Percentiles rank a stretch among this genome's conserved stretches.
Conservation (phyloP, 148 eudicot genomes). For the Rhododendron vialii region DNA sequence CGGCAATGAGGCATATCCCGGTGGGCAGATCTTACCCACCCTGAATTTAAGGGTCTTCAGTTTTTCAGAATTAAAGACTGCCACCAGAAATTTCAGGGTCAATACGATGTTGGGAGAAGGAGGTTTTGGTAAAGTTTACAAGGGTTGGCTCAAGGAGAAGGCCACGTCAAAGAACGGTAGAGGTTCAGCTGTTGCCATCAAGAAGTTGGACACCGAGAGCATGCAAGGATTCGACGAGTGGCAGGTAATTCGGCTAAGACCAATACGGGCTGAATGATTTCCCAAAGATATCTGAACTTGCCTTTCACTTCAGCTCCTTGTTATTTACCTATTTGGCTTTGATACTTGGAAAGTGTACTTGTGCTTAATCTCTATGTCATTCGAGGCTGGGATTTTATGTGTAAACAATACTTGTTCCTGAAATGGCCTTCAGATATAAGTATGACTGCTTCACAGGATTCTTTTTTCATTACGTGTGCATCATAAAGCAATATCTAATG, state of each 20-base stretch:
- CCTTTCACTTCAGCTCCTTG: not conserved
- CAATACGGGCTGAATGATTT: not conserved
- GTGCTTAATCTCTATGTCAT: not conserved
- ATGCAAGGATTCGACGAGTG: slow-evolving; percentile 77
- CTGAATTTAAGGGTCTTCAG: slow-evolving; percentile 52
- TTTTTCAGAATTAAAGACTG: slow-evolving; percentile 48
- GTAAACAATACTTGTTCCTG: not conserved
- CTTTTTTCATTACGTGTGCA: not conserved
- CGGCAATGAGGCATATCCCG: slow-evolving; percentile 25
- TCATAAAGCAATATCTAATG: not conserved
- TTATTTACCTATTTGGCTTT: not conserved
- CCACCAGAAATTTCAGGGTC: slow-evolving; percentile 49
- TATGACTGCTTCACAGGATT: not conserved
- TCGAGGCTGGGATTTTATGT: not conserved
- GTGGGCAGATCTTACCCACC: slow-evolving; percentile 38
- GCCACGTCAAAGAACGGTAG: slow-evolving; percentile 23
- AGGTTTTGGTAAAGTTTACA: slow-evolving; percentile 77
- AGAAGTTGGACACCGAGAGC: slow-evolving; percentile 72
- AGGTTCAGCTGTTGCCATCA: slow-evolving; percentile 53
- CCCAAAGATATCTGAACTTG: not conserved
- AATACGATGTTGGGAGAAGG: slow-evolving; percentile 70
- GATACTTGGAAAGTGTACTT: not conserved
- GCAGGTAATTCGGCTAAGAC: slow-evolving; percentile 43
- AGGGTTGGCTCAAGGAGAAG: slow-evolving; percentile 65
- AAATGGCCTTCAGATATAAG: not conserved